Base-by-base conservation (phyloP, 345 rosid genomes). In the Salix exigua region DNA sequence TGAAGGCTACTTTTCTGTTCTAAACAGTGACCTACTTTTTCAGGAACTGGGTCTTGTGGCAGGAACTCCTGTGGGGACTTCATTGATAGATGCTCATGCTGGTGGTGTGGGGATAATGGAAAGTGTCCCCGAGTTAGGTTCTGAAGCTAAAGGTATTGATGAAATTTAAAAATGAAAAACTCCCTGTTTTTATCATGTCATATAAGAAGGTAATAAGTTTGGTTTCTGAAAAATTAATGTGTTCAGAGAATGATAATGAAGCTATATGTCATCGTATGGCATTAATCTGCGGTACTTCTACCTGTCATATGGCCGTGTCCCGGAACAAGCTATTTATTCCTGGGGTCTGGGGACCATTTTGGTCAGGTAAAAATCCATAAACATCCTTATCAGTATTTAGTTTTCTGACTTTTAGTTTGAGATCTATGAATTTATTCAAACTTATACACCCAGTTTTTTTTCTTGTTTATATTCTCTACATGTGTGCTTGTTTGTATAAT, bases 101-200 rank as follows among this genome's bases (percentile, higher is more conserved):
- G 99, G 98, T 68, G 99, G 98, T 82, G 90, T 95, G 71, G 99
- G 99, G 75, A 94, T 90, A 69, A 86, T 95, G 92, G 99, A 91
- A 85, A 89, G 98, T 77, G 82, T 80, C 75, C 87, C 84, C 14
- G 88, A 84, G 55, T 80, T 82, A 66, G 86, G 78, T 51, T 74
- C 85, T 74, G 83, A 81, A 61, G 81, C 79, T 38, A 85, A 85
- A 88, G 99, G 98, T 93, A 63, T 73, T 78, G 77, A 6, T 72
- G 55, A 55, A 9, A 72, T 25, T 64, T 18, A 44, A 35, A 78
- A 50, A 46, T 46, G 67, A 38, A 76, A 14, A 50, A 71, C 55
- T 67, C 7, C 50, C 2, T 30, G 64, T 58, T 71, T 46, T 46
- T 28, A 53, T 14, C 28, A 30, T 44, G 25, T 71, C 46, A 8